Base-by-base conservation (phyloP, 345 rosid genomes). In the Camelina laxa region DNA sequence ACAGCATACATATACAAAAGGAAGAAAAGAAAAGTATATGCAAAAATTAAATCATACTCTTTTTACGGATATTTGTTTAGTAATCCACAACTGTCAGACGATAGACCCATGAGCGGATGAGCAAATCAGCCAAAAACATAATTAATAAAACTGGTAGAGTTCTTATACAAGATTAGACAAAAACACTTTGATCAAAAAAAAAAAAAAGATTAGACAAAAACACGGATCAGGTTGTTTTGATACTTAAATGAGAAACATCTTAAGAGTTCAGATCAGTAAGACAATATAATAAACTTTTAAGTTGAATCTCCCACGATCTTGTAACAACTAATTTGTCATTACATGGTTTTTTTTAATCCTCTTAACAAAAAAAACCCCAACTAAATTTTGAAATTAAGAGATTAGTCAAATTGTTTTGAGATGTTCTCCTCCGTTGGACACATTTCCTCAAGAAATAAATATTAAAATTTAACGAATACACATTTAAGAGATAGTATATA, bases 251-350 rank as follows among this genome's bases (percentile, higher is more conserved):
- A 42, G 35, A 75, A 50, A 50, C 36, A 51, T 21, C 19, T 15
- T 8, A 38, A 17, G 36, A 42, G 69, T 19, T 51, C n/a, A 38
- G 60, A 65, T 74, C 60, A 65, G 13, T 48, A 49, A 30, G 66
- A 45, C 72, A 57, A 57, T 3, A 38, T 9, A 38, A 13, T 35
- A 22, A 48, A 68, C 1, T 30, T 38, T 60, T 14, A 68, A 68
- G 39, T 47, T 66, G 48, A 19, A 67, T 67, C 68, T 60, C 63
- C 69, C 56, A 51, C 56, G 36, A 5, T 51, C 63, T 42, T 69
- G 74, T 76, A 69, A 76, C 80, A 66, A 69, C 75, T 62, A 54
- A 63, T 64, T 76, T 76, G 69, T 60, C 57, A 75, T 68, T 60
- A 67, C 47, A 19, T 60, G 63, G 56, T 39, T 27, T 39, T 27